phyloP scores from a whole-genome alignment of 108 stramenopile species.

The Seminavis robusta region DNA sequence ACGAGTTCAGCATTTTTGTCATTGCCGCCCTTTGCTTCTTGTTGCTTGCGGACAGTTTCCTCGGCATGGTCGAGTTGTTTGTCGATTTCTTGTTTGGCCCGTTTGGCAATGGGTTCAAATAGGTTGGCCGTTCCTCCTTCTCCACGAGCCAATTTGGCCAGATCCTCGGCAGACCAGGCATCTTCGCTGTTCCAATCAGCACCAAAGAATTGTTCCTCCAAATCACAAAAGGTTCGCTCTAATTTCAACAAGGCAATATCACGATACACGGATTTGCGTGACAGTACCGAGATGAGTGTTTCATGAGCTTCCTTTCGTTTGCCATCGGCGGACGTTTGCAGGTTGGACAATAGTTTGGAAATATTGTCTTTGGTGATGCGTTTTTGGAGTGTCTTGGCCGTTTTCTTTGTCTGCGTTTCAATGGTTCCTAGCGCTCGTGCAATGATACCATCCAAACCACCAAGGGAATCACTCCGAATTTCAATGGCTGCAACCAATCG shows the following conservation, averaged over 20 bases:
- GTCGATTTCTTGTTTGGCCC: conserved; percentile 80
- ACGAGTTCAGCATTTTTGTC: no score
- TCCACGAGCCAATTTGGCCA: conserved; percentile 71
- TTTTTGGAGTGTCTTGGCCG: conserved; percentile 5
- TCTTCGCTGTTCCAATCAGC: no score
- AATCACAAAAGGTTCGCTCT: conserved; percentile 67
- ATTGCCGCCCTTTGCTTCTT: no score
- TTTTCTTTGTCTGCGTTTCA: conserved; percentile 5
- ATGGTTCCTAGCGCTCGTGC: conserved; percentile 68
- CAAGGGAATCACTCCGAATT: conserved; percentile 72
- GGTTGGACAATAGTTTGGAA: conserved; percentile 42
- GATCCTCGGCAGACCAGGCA: conserved; percentile 65
- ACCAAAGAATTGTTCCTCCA: conserved; percentile 67
- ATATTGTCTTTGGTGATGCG: conserved; percentile 45
- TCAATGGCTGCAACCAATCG: conserved; percentile 83
- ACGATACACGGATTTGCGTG: conserved; percentile 56
- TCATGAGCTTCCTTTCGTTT: conserved; percentile 70
- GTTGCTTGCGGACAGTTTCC: conserved; percentile 49
- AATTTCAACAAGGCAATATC: conserved; percentile 72
- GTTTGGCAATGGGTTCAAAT: conserved; percentile 82
- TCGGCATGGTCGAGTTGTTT: conserved; percentile 77
- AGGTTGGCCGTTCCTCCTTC: conserved; percentile 78
- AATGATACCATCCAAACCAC: conserved; percentile 90
- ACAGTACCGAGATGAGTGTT: conserved; percentile 77
- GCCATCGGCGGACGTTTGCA: conserved; percentile 55